A percentile compares a stretch with the other conserved stretches of the same genome.
phyloP scores from a whole-genome alignment of 75 land plant species.

The Azolla pinnata region DNA sequence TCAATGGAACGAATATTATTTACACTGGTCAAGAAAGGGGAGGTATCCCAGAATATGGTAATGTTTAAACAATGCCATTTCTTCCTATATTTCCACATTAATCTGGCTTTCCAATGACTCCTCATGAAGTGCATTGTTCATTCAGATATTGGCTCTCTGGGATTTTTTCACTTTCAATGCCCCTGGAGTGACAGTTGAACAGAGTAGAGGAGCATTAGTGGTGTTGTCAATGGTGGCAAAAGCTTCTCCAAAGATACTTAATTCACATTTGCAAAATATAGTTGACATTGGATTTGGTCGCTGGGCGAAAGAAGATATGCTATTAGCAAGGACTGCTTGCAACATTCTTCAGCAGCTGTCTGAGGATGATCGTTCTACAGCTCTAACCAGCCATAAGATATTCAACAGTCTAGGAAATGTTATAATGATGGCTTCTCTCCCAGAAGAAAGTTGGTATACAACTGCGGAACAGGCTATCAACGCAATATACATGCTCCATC shows the following conservation, averaged over 20 bases:
- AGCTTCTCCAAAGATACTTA: conserved; percentile 46
- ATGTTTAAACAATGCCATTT: neutral
- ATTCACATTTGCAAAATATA: conserved; percentile 72
- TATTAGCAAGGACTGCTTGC: conserved; percentile 94
- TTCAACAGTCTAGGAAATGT: conserved; percentile 61
- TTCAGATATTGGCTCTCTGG: conserved; percentile 90
- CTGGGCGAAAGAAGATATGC: conserved; percentile 87
- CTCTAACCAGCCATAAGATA: conserved; percentile 47
- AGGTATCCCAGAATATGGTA: conserved; percentile 68
- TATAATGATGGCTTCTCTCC: conserved; percentile 48
- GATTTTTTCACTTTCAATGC: conserved; percentile 91
- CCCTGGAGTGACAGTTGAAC: conserved; percentile 70
- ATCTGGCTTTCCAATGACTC: neutral
- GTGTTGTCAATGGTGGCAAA: conserved; percentile 92
- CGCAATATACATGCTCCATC: conserved; percentile 76
- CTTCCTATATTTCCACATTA: neutral
- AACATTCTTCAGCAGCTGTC: conserved; percentile 77
- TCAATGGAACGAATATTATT: conserved; percentile 63
- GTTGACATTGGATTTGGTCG: conserved; percentile 98
- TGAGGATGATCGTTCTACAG: conserved; percentile 46
- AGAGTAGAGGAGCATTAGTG: conserved; percentile 86
- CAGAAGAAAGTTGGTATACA: conserved; percentile 85
- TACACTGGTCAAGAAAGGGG: conserved; percentile 65
- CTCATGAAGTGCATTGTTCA: neutral
- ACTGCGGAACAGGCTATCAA: conserved; percentile 87